Base-by-base conservation (phyloP, 805 yeast genomes). In the Myxozyma melibiosi region DNA sequence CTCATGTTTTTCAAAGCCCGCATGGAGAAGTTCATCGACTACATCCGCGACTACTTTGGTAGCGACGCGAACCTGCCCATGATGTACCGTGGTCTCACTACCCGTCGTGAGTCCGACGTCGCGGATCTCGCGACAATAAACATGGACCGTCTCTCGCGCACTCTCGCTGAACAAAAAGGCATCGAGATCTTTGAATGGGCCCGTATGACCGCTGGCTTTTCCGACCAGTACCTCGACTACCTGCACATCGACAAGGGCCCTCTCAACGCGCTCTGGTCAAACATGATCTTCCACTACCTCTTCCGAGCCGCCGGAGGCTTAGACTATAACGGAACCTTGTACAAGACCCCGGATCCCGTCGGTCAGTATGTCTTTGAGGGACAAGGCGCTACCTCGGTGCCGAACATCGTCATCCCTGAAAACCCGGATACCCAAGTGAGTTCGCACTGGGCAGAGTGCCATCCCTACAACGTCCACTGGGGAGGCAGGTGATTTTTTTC, bases 151-250 rank as follows among this genome's bases (percentile, higher is more conserved):
- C 24, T 60, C 8, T 49, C 61, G 30, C 61, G 64, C 11, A 39
- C 45, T 5, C 28, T 57, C 30, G 58, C 53, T 8, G 37, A 9
- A 9, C 22, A 25, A n/a, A 39, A 46, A 11, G 61, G 51, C 4
- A n/a, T 56, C 24, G 62, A 57, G 53, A 40, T 60, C 11, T 57
- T 57, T 16, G 64, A 60, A 33, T 57, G 62, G 62, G 53, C 62
- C 5, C 24, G 54, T 9, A 25, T 52, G 31, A 46, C 54, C 18
- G 20, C 37, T 37, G 64, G 53, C 5, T 47, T 57, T 24, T 48
- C 62, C 5, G 50, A 47, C n/a, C 53, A 53, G 14, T 57, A 54
- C 39, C 13, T 18, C 5, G 62, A 58, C 28, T 51, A 56, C 35
- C 40, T 56, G 37, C 62, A 58, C 24, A 27, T 51, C 22, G 51